Percentiles rank a stretch among this genome's conserved stretches.
Conservation (phyloP, 2,329 filamentous ascomycete species). For the Fusarium brevicatenulatum region DNA sequence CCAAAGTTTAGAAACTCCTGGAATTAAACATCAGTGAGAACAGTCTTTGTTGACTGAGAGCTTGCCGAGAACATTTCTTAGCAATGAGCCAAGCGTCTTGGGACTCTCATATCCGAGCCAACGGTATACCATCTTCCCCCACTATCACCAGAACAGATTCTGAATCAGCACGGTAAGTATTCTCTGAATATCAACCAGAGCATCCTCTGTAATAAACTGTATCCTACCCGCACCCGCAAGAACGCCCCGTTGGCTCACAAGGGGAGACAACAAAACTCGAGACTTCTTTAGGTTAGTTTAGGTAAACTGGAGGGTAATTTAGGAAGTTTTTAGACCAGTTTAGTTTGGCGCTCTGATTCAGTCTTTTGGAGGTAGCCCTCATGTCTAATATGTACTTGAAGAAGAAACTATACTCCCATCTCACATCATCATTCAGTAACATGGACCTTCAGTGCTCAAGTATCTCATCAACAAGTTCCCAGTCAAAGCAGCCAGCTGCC, state of each 20-base stretch:
- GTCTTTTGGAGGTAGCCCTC: not conserved
- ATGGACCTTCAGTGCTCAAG: not conserved
- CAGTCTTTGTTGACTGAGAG: not conserved
- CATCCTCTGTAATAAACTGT: not conserved
- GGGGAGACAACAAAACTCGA: not conserved
- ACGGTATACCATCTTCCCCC: not conserved
- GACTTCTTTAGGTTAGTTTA: not conserved
- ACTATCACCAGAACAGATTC: not conserved
- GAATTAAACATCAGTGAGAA: not conserved
- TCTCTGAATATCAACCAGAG: not conserved
- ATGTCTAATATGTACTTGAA: constrained; percentile 32
- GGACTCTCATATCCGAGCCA: not conserved
- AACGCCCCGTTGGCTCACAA: not conserved
- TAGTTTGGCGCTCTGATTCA: not conserved
- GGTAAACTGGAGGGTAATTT: accelerated
- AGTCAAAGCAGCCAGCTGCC: constrained; percentile 26
- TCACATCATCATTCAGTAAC: not conserved
- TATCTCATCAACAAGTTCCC: not conserved
- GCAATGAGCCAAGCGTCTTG: not conserved
- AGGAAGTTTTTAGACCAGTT: accelerated
- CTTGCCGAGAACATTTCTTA: not conserved
- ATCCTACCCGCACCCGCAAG: not conserved
- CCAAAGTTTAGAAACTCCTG: not conserved
- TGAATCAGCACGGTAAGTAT: not conserved
- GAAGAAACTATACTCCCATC: constrained; percentile 1